Evolutionary conservation across 108 stramenopile genomes (phyloP).

Genomic region (Hondaea fermentalgiana): DNA sequence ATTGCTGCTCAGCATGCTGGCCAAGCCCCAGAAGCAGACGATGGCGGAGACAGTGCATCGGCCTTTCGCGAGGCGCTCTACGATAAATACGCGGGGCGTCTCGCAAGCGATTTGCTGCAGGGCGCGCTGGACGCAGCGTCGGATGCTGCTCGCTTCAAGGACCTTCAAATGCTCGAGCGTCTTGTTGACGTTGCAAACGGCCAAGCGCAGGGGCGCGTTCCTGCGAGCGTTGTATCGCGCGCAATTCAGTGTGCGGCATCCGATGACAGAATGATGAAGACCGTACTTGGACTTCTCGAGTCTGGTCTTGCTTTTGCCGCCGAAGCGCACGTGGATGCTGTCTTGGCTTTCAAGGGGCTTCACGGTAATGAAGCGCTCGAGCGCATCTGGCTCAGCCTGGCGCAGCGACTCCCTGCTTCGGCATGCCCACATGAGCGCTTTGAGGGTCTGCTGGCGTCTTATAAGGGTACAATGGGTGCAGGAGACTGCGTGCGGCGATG

Average conservation of each 20-base stretch:
- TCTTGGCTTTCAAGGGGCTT: neutral
- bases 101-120: neutral
- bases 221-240: neutral
- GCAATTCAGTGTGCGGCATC: neutral
- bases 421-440: neutral
- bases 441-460: neutral
- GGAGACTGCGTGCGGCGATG: neutral
- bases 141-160: neutral
- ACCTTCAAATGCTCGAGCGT: neutral
- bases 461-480: neutral
- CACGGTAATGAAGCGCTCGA: neutral
- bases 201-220: neutral
- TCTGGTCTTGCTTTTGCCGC: neutral
- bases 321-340: neutral
- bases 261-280: neutral
- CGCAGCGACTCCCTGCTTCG: neutral
- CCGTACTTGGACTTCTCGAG: neutral
- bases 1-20: too few species aligned
- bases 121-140: neutral
- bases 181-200: neutral
- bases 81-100: neutral
- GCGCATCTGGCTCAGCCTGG: neutral
- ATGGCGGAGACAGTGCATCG: too few species aligned
- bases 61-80: neutral
- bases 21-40: too few species aligned